Conservation (phyloP, 768 basidiomycete species). For the Suillus hirtellus region DNA sequence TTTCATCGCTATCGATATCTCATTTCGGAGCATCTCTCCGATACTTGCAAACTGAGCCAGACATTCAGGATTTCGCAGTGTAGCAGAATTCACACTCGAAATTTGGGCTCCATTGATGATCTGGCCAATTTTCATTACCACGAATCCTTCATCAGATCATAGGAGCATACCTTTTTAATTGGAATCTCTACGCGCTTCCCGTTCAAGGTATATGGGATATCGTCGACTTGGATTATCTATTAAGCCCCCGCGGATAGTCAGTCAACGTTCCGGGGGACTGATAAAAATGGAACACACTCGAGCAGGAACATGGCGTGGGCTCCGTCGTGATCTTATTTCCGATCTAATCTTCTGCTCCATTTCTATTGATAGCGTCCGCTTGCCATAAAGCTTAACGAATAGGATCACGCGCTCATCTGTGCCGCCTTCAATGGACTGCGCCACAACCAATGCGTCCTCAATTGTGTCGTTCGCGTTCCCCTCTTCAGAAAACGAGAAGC, state of each 20-base stretch:
- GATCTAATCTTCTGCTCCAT: conserved; percentile 58
- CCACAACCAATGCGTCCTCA: conserved; percentile 68
- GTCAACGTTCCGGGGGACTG: conserved; percentile 23
- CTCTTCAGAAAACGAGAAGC: conserved; percentile 45
- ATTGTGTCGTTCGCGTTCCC: conserved; percentile 37
- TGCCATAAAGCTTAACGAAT: conserved; percentile 65
- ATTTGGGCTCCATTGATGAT: conserved; percentile 79
- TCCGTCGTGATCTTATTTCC: conserved; percentile 62
- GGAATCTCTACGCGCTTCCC: conserved; percentile 81
- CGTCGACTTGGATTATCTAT: conserved; percentile 67
- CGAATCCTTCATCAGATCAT: conserved; percentile 13
- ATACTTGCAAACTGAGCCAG: conserved; percentile 59
- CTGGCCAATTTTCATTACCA: conserved; percentile 35
- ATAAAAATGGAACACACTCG: conserved; percentile 42
- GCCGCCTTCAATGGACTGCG: conserved; percentile 63
- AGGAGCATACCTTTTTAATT: conserved; percentile 57
- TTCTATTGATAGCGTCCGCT: conserved; percentile 47
- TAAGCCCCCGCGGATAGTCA: conserved; percentile 15
- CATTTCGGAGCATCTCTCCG: conserved; percentile 49
- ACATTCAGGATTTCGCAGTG: conserved; percentile 73
- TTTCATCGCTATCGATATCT: conserved; percentile 32
- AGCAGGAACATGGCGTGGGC: conserved; percentile 77
- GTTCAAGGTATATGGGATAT: conserved; percentile 80
- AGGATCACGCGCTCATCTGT: conserved; percentile 75
- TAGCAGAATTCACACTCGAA: conserved; percentile 67